Evolutionary conservation across 2,329 filamentous ascomycete species (phyloP).

Genomic region (Hypomyces perniciosus): DNA sequence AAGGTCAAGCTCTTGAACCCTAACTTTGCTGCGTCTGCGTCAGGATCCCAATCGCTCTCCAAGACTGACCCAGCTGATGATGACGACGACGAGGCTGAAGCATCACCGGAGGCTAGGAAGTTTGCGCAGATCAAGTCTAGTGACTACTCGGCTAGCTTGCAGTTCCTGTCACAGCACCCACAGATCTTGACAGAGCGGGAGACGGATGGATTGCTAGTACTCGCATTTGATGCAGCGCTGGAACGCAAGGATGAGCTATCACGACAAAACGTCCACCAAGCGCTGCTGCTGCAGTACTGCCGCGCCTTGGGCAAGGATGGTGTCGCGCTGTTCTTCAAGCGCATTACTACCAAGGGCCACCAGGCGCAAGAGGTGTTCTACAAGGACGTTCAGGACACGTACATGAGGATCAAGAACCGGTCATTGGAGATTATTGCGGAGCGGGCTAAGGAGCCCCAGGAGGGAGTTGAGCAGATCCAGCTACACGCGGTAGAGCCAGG

Average conservation of each 20-base stretch:
- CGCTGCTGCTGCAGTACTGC: conserved; percentile 89
- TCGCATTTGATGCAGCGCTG: conserved; percentile 85
- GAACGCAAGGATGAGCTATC: conserved; percentile 70
- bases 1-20: conserved; percentile 75
- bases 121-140: conserved; percentile 73
- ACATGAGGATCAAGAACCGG: conserved; percentile 71
- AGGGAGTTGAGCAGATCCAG: conserved; percentile 92
- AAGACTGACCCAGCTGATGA: conserved; percentile 46
- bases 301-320: conserved; percentile 82
- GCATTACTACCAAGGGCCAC: conserved; percentile 83
- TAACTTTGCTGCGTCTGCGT: conserved; percentile 27
- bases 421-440: conserved; percentile 62
- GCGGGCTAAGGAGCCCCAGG: conserved; percentile 43
- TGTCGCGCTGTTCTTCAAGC: conserved; percentile 90
- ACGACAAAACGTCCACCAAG: conserved; percentile 87
- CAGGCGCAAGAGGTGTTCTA: conserved; percentile 86
- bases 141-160: conserved; percentile 66
- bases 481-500: conserved; percentile 91
- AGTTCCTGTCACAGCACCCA: conserved; percentile 75
- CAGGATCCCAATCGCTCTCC: neutral
- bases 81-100: conserved; percentile 68
- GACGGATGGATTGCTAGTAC: conserved; percentile 82
- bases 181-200: conserved; percentile 76
- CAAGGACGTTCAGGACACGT: conserved; percentile 88
- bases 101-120: conserved; percentile 69